phyloP scores from a whole-genome alignment of 2,329 filamentous ascomycete species.

The Cladorrhinum sp. region DNA sequence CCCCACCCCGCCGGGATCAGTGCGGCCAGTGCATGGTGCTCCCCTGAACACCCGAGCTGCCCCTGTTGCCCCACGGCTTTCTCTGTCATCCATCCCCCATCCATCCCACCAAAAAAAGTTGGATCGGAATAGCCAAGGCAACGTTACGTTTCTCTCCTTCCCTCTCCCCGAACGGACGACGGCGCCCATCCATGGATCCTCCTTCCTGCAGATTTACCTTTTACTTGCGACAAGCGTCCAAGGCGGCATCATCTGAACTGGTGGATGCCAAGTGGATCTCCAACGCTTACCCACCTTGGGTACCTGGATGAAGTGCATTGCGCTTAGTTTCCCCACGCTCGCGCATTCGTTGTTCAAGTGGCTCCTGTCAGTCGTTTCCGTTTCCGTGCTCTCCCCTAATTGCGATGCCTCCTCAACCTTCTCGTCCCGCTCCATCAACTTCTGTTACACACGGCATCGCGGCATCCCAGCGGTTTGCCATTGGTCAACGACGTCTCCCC shows the following conservation, averaged over 20 bases:
- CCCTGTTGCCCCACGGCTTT: conserved; percentile 1
- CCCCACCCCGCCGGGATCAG: conserved; percentile 1
- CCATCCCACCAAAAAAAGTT: conserved; percentile 10
- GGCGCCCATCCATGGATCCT: conserved; percentile 9
- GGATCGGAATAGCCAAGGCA: conserved; percentile 23
- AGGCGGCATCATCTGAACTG: not conserved
- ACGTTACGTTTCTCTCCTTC: conserved; percentile 25
- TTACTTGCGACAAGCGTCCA: not conserved
- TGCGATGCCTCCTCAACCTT: not conserved
- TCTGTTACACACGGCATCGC: conserved; percentile 17
- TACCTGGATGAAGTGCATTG: not conserved
- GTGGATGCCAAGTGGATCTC: not conserved
- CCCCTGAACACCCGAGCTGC: not conserved
- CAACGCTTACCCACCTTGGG: not conserved
- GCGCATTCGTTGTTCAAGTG: not conserved
- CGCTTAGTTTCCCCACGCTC: not conserved
- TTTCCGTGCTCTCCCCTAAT: not conserved
- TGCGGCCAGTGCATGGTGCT: not conserved
- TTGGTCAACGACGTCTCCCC: conserved; percentile 15
- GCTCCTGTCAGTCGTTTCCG: not conserved
- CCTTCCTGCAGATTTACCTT: not conserved
- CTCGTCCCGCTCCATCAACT: not conserved
- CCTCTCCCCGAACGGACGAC: not conserved
- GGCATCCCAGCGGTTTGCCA: not conserved
- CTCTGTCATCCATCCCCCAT: conserved; percentile 8